Evolutionary conservation across 306 rosid genomes (phyloP), one percentile per base, ranked within the genome.

Genomic region (Vigna trinervia): DNA sequence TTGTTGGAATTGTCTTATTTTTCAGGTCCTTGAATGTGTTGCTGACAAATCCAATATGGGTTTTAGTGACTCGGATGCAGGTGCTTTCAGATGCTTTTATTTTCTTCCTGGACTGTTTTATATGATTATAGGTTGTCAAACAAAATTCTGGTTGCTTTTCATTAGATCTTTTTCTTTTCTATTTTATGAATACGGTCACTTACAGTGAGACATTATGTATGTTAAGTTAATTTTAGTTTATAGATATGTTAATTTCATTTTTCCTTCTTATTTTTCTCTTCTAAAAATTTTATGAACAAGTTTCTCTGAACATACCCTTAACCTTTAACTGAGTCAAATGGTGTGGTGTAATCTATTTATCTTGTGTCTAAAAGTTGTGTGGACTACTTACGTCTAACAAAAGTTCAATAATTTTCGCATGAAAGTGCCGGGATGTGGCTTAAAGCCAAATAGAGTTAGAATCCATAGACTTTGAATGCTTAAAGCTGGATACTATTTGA

Each of bases 31-130:
- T 92, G 85, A 92, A 92, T 51, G 97, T 92, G 9, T 69, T 92
- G 86, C 53, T 87, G 20, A 92, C 97, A 77, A 87, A 38, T 73
- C 97, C 97, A 75, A 84, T 92, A 56, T 92, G 97, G 97, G 97
- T 92, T 80, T 85, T 92, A 13, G 97, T 92, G 81, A 92, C 97
- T 76, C 96, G 97, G 43, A 92, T 92, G 97, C 97, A 92, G 97
- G 97, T 89, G 75, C 59, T 5, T 79, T 79, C 20, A 34, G 51
- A 71, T 56, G 45, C 39, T 74, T 63, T 30, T 46, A 15, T 13
- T 54, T 48, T 5, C 20, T 74, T 60, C 28, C 50, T 9, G 45
- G 10, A 41, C 26, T 63, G 30, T 63, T 48, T 74, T 71, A 26
- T 23, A 63, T 50, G 39, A 30, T 69, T 57, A 22, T 19, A 5